Evolutionary conservation across 2,329 filamentous ascomycete species (phyloP).

Genomic region (Aureobasidium sp.): DNA sequence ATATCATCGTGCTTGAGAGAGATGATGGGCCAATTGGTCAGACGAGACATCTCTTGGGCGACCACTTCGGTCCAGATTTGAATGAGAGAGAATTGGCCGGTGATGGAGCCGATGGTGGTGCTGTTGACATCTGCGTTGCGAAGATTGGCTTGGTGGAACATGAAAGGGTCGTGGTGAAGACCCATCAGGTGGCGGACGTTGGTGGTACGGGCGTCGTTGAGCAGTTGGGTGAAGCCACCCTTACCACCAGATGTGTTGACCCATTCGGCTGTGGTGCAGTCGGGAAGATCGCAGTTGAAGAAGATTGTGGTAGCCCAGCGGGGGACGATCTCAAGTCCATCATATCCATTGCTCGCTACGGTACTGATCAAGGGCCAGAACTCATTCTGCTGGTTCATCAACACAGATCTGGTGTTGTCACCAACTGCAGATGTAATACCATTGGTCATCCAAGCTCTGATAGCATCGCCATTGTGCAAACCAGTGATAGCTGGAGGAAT

Average conservation of each 20-base stretch:
- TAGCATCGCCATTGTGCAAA: conserved; percentile 53
- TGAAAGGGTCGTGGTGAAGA: conserved; percentile 48
- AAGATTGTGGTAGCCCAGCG: conserved; percentile 56
- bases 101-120: conserved; percentile 41
- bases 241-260: conserved; percentile 48
- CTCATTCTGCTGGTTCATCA: conserved; percentile 43
- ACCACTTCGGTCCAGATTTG: conserved; percentile 50
- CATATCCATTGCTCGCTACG: conserved; percentile 44
- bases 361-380: conserved; percentile 51
- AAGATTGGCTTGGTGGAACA: conserved; percentile 58
- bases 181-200: conserved; percentile 50
- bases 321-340: conserved; percentile 48
- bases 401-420: conserved; percentile 50
- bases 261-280: conserved; percentile 52
- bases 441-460: conserved; percentile 50
- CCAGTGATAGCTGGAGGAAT: conserved; percentile 58
- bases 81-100: conserved; percentile 43
- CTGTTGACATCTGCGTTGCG: conserved; percentile 41
- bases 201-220: conserved; percentile 42
- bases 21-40: conserved; percentile 46
- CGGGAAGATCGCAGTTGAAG: conserved; percentile 53
- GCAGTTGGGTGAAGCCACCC: conserved; percentile 45
- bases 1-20: conserved; percentile 50
- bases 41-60: conserved; percentile 45
- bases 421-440: conserved; percentile 53